Evolutionary conservation across 1,139 yeast species (phyloP), one percentile per base, ranked within the genome.

Genomic region (Sugiyamaella japonica): DNA sequence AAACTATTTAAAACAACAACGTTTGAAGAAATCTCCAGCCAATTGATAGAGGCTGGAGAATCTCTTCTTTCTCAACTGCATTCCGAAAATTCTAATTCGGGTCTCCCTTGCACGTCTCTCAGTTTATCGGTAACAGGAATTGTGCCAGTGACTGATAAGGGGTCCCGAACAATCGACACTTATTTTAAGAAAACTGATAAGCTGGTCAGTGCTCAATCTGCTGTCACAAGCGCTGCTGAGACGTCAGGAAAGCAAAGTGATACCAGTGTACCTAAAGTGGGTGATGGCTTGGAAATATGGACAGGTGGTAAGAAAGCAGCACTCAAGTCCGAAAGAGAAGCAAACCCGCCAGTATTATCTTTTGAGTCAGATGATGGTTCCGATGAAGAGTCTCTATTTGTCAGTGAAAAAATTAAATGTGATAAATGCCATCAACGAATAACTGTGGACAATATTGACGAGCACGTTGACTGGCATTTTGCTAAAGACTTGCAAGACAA

Each of bases 401-500:
- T 60, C 9, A 54, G 50, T 36, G 41, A 47, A 29, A 55, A 29
- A 54, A 55, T 57, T 13, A 53, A 39, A 12, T 72, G 77, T 46
- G 58, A 60, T 2, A 57, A 63, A 23, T 74, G 77, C 55, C 46
- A 56, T 2, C 51, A 56, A 15, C 44, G 52, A 2, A 55, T 68
- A 10, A 34, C 52, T 0, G 34, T 55, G 0, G 61, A 54, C 9
- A 61, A 63, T 4, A 50, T 59, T 17, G 63, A 53, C 9, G 75
- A 73, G 50, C 78, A 74, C 55, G 55, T 52, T 8, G 78, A 74
- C 53, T 74, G 75, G 74, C 78, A 74, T 53, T 66, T 67, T 55
- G 78, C 77, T 1, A 62, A 31, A 76, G 81, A 52, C 73, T 80
- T 57, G 71, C 82, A 65, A 72, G 67, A 5, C 75, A 78, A 56